phyloP scores from a whole-genome alignment of 106 monocot genomes.

The Ottelia alismoides region DNA sequence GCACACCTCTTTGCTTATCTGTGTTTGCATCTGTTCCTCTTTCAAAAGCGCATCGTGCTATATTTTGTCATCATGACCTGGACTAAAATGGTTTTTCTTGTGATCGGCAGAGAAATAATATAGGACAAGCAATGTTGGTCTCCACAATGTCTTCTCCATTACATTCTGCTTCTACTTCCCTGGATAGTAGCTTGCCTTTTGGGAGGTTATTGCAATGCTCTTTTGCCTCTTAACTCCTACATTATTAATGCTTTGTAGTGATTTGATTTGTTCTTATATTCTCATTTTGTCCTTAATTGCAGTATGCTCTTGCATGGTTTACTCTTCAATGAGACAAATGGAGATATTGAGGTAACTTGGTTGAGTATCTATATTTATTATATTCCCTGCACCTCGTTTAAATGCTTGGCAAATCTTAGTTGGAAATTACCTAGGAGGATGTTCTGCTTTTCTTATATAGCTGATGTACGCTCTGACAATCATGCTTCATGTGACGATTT shows the following conservation, averaged over 20 bases:
- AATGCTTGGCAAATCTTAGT: too few relatives aligned
- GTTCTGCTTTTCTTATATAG: too few relatives aligned
- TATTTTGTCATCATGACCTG: too few relatives aligned
- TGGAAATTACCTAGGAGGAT: too few relatives aligned
- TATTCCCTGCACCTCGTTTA: too few relatives aligned
- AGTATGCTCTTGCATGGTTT: constrained; percentile 85
- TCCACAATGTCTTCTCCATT: constrained; percentile 55
- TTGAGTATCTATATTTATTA: too few relatives aligned
- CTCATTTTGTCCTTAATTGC: constrained; percentile 16
- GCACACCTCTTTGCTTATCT: too few relatives aligned
- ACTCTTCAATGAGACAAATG: constrained; percentile 36
- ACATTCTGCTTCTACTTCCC: constrained; percentile 17
- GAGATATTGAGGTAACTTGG: constrained; percentile 94
- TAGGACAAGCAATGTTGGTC: constrained; percentile 70
- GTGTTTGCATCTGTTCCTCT: too few relatives aligned
- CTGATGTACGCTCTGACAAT: too few relatives aligned
- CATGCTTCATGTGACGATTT: too few relatives aligned
- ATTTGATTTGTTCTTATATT: neutral
- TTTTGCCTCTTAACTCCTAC: neutral
- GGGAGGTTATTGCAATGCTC: constrained; percentile 79
- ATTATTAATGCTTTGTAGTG: neutral
- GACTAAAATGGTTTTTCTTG: neutral
- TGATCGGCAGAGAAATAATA: constrained; percentile 60
- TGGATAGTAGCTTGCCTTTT: constrained; percentile 46
- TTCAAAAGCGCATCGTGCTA: too few relatives aligned